phyloP scores from a whole-genome alignment of 345 rosid species.

The Eucalyptus pauciflora region DNA sequence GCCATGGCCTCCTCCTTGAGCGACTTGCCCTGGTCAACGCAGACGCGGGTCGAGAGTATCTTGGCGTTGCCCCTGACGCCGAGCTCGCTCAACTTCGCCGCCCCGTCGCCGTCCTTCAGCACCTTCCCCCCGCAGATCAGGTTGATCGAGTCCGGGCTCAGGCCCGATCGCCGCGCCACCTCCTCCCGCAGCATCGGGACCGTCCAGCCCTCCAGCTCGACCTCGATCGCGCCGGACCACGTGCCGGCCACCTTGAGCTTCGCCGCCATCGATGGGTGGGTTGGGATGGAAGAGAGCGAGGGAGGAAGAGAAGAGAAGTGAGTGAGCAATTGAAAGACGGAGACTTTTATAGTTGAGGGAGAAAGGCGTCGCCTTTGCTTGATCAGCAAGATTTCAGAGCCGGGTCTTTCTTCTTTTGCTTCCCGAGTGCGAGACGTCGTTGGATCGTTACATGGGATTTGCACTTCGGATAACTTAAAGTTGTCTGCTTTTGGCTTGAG shows the following conservation, averaged over 20 bases:
- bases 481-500: background rate
- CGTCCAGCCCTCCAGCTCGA: slow-evolving; percentile 76
- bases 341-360: background rate
- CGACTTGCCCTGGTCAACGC: slow-evolving; percentile 33
- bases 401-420: background rate
- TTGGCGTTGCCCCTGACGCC: slow-evolving; percentile 68
- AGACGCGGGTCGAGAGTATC: slow-evolving; percentile 54
- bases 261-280: slow-evolving; percentile 30
- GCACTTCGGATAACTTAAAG: background rate
- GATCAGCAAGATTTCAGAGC: background rate
- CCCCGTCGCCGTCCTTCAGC: slow-evolving; percentile 49
- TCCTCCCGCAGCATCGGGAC: slow-evolving; percentile 63
- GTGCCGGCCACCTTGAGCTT: slow-evolving; percentile 85
- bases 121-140: slow-evolving; percentile 74
- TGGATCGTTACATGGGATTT: background rate
- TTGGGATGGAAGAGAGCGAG: background rate
- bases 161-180: slow-evolving; percentile 55
- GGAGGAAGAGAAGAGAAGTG: background rate
- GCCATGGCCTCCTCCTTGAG: slow-evolving; percentile 31
- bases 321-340: background rate
- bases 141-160: slow-evolving; percentile 43
- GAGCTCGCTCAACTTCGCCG: slow-evolving; percentile 35
- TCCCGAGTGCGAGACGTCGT: background rate
- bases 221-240: slow-evolving; percentile 74
- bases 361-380: background rate